Base-by-base conservation (phyloP, 306 rosid genomes). In the Castanea sativa region DNA sequence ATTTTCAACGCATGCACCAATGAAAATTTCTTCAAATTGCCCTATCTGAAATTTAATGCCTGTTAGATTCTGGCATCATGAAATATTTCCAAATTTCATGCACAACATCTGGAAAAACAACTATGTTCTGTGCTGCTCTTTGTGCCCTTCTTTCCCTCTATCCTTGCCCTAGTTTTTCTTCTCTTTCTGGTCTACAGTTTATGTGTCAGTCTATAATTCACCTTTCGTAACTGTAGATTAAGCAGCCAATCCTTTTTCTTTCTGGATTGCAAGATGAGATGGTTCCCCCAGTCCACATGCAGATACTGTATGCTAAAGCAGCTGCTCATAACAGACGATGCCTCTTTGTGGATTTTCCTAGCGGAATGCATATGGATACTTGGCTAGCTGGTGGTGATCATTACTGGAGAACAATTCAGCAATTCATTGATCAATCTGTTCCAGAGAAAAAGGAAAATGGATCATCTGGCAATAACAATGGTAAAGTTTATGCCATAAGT, bases 321-420 rank as follows among this genome's bases (percentile, higher is more conserved):
- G 98, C 97, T 84, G 75, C 94, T 74, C 98, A 81, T 75, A 96
- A 96, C 87, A 89, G 82, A 69, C 88, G 2, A 14, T 91, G 99
- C 79, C 85, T 67, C 63, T 93, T 93, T 80, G 91, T 85, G 76
- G 98, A 96, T 8, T 91, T 96, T 83, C 97, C 98, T 55, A 82
- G 85, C 6, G 99, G 99, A 73, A 96, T 93, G 99, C 99, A 96
- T 84, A 96, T 96, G 99, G 97, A 96, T 83, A 93, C 99, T 74
- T 96, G 99, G 99, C 70, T 85, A 16, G 65, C 92, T 45, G 99
- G 99, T 81, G 99, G 99, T 45, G 99, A 91, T 75, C 76, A 78
- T 11, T 96, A 96, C 81, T 96, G 99, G 99, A 88, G 86, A 85
- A 86, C 99, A 74, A 56, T 93, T 80, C 92, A 79, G 78, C 87